Evolutionary conservation across 257 asterid genomes (phyloP), one percentile per base, ranked within the genome.

Genomic region (Jasminum sambac): DNA sequence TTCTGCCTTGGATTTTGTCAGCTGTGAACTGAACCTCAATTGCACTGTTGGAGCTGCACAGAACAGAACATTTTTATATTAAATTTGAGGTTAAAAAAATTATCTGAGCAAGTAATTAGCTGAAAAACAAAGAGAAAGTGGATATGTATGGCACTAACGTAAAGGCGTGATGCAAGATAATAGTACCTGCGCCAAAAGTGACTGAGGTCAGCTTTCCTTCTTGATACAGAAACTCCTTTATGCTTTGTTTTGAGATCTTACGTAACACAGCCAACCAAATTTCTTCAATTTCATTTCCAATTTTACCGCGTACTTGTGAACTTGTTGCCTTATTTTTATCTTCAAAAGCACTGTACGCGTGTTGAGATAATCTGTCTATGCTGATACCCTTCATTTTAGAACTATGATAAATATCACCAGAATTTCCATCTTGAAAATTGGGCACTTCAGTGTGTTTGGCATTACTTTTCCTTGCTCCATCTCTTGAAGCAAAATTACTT

Each of bases 1-100:
- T 77, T 94, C 98, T 0, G 95, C 96, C 77, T 92, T 87, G 19
- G 96, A 86, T 80, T 84, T 89, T 5, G 89, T 70, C 69, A 79
- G 79, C 76, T 84, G 87, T 5, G 98, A 91, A 80, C 77, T 86
- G 87, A 94, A 94, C 65, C 82, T 78, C 65, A 94, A 73, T 67
- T 87, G 96, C 72, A 85, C 96, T 5, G 96, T 91, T 4, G 96
- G 95, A 81, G 99, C 99, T 94, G 97, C 79, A 80, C 38, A 75
- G 57, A 70, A 66, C 71, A 13, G 66, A 42, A 23, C 16, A 55
- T 37, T 58, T 78, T 65, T 83, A 82, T 34, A 83, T 60, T 6
- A 16, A 46, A 16, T 14, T 16, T 46, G 57, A 46, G 57, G 57
- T 46, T 16, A 0, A 38, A 14, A 44, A 46, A 46, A 2, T 42